phyloP scores from a whole-genome alignment of 495 filamentous ascomycete genomes.

The Lophium mytilinum region DNA sequence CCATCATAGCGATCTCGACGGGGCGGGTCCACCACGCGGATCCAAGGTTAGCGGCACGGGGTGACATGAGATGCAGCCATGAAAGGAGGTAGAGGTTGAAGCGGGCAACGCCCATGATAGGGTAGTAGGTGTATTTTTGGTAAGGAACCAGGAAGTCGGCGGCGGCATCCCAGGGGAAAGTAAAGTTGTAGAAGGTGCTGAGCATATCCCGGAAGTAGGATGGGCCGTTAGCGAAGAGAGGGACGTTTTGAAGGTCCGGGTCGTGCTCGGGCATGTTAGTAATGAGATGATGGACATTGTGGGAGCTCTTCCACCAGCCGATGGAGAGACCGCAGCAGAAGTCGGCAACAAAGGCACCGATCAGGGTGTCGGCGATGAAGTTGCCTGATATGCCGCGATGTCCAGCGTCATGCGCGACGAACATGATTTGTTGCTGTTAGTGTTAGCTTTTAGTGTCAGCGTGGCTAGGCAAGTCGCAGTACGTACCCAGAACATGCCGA shows the following conservation, averaged over 20 bases:
- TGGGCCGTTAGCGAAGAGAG: constrained; percentile 43
- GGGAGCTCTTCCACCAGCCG: constrained; percentile 48
- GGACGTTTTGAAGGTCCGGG: constrained; percentile 45
- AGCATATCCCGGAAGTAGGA: constrained; percentile 40
- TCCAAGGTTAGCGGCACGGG: constrained; percentile 31
- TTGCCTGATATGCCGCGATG: constrained; percentile 43
- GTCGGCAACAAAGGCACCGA: constrained; percentile 43
- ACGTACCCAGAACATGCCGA: constrained; percentile 41
- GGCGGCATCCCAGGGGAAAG: constrained; percentile 37
- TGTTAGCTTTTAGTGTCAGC: background rate
- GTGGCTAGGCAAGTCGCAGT: background rate
- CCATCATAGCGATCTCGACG: constrained; percentile 37
- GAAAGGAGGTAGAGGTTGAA: constrained; percentile 44
- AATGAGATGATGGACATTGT: constrained; percentile 47
- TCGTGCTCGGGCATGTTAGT: constrained; percentile 46
- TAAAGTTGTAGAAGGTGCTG: constrained; percentile 41
- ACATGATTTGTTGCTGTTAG: constrained; percentile 43
- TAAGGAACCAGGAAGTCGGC: constrained; percentile 36
- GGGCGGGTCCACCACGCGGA: constrained; percentile 42
- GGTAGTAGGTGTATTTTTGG: constrained; percentile 45
- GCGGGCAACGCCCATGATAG: constrained; percentile 44
- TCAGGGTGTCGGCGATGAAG: constrained; percentile 40
- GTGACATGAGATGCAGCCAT: constrained; percentile 39
- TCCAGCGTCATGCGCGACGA: constrained; percentile 45
- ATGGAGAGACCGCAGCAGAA: constrained; percentile 43